A percentile compares a stretch with the other conserved stretches of the same genome.
phyloP scores from a whole-genome alignment of 1,284 basidiomycete species.

The Fomitopsis palustris region DNA sequence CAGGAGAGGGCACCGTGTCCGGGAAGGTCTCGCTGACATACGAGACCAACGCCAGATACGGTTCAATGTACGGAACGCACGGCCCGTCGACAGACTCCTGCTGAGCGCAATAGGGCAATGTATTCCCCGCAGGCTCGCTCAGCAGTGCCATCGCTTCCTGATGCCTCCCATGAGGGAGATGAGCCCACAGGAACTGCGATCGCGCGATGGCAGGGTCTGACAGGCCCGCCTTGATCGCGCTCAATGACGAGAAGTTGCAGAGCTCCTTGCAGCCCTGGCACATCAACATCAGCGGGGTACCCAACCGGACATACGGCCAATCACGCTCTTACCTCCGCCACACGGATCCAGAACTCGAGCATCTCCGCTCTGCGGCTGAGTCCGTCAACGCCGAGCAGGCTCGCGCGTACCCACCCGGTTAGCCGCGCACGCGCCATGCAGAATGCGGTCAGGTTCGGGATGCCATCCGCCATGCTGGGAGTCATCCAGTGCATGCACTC shows the following conservation, averaged over 20 bases:
- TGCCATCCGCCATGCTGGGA: conserved; percentile 33
- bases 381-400: conserved; percentile 49
- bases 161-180: conserved; percentile 46
- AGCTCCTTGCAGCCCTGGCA: conserved; percentile 59
- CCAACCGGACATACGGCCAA: background rate
- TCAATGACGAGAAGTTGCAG: conserved; percentile 68
- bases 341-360: conserved; percentile 73
- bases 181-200: conserved; percentile 67
- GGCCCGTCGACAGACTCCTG: conserved; percentile 51
- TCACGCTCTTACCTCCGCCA: conserved; percentile 57
- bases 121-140: conserved; percentile 57
- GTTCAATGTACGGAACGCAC: conserved; percentile 63
- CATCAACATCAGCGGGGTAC: background rate
- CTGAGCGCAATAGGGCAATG: conserved; percentile 51
- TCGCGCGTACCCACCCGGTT: conserved; percentile 61
- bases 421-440: conserved; percentile 59
- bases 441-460: conserved; percentile 50
- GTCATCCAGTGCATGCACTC: conserved; percentile 60
- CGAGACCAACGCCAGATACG: conserved; percentile 59
- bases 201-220: conserved; percentile 54
- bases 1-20: conserved; percentile 27
- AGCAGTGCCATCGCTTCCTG: conserved; percentile 50
- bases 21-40: conserved; percentile 54
- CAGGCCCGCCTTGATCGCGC: conserved; percentile 61
- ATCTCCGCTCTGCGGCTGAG: conserved; percentile 52